Percentiles rank a stretch among this genome's conserved stretches.
phyloP scores from a whole-genome alignment of 345 rosid genomes.

The Lumnitzera littorea region DNA sequence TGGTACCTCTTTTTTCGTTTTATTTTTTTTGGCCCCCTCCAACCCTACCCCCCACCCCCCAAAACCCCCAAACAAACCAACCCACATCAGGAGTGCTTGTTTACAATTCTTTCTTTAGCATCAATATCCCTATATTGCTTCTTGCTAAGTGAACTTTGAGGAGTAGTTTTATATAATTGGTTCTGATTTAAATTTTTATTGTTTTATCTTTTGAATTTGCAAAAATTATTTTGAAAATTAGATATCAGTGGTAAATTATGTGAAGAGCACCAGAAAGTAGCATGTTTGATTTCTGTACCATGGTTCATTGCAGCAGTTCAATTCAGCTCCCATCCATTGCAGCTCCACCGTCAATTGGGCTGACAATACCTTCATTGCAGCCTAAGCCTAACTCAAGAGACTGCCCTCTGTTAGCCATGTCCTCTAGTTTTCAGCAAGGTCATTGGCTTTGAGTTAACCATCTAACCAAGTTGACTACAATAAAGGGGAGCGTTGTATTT shows the following conservation, averaged over 20 bases:
- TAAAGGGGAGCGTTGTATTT: conserved; percentile 6
- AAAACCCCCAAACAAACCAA: too few relatives aligned
- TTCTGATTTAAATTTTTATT: too few relatives aligned
- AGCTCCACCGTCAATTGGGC: conserved; percentile 59
- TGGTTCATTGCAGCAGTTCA: conserved; percentile 33
- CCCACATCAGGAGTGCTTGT: not conserved
- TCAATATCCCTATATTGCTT: not conserved
- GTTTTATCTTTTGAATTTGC: too few relatives aligned
- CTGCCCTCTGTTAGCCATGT: conserved; percentile 44
- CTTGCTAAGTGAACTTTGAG: not conserved
- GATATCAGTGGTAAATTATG: not conserved
- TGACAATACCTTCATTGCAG: conserved; percentile 44
- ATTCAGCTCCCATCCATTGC: conserved; percentile 60
- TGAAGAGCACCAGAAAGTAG: not conserved
- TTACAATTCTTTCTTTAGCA: not conserved
- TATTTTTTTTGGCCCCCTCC: too few relatives aligned
- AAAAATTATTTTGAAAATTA: too few relatives aligned
- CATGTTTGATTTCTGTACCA: not conserved
- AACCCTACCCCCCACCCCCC: too few relatives aligned
- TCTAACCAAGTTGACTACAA: not conserved
- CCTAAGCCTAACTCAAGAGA: conserved; percentile 50
- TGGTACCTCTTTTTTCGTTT: too few relatives aligned
- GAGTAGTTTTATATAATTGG: too few relatives aligned
- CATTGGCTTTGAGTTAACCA: conserved; percentile 17
- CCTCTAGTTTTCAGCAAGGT: conserved; percentile 20